Base-by-base conservation (phyloP, 2,329 filamentous ascomycete genomes). In the Neopestalotiopsis rosae region DNA sequence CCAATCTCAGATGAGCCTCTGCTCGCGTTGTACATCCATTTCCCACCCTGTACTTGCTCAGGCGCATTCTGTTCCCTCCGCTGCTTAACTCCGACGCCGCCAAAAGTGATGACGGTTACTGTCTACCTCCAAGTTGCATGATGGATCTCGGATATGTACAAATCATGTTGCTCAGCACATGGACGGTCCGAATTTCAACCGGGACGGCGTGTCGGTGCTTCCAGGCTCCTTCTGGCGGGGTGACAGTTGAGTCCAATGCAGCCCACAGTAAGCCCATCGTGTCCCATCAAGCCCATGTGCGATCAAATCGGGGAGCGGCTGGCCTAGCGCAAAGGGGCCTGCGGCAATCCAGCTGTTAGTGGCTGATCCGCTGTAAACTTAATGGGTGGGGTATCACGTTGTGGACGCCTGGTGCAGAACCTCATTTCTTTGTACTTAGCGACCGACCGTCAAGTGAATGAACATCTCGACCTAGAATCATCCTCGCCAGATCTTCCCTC, bases 371-470 rank as follows among this genome's bases (percentile, higher is more conserved):
- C 45, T 20, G 17, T 52, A 52, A 20, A 52, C 17, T 52, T 52
- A 52, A 52, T 52, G 45, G 45, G 45, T 52, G 45, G 45, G 45
- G 45, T 52, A 52, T 52, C 45, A 52, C 45, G 45, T 52, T 24
- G 45, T 52, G 34, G 34, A 38, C 34, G 34, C 34, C 34, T 52
- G 45, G n/a, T 52, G 45, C 45, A 52, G 45, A 52, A 52, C 45
- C 17, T 52, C 45, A 52, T 52, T 52, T 52, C 45, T 52, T 52
- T 52, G 45, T 20, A 52, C 3, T 52, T 10, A 38, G 17, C 42
- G 13, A 52, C 45, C 17, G 20, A n/a, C 42, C 14, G n/a, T 52
- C 17, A 38, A 52, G n/a, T 52, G 17, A 52, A 52, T 52, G 45
- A 52, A 52, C 17, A 49, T 24, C 45, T 38, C 45, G 45, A 24